These are phyloP conservation scores for Podaxis carcinomalis DNA, from an alignment of 768 basidiomycete genomes.

Conservation along the genomic window DNA sequence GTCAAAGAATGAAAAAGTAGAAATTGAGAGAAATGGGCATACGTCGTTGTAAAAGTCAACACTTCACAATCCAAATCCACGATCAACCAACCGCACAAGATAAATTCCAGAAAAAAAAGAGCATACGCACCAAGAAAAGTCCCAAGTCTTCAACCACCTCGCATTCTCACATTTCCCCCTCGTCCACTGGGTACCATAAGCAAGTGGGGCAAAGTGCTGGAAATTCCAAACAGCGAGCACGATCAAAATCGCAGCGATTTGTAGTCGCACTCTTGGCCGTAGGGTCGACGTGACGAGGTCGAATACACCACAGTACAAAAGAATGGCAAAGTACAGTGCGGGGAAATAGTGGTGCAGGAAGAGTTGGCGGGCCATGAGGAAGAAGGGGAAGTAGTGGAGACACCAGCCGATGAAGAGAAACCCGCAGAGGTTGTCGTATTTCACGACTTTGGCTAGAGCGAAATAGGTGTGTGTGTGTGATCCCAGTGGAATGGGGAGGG, in stretches of 20 bases:
- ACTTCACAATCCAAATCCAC: constrained; percentile 29
- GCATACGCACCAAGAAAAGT: constrained; percentile 76
- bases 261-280: constrained; percentile 70
- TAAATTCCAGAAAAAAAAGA: neutral
- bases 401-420: constrained; percentile 93
- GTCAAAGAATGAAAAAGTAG: neutral
- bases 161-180: constrained; percentile 68
- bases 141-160: constrained; percentile 92
- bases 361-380: constrained; percentile 93
- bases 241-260: constrained; percentile 73
- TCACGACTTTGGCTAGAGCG: constrained; percentile 73
- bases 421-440: constrained; percentile 87
- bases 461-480: neutral
- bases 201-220: constrained; percentile 71
- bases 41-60: constrained; percentile 68
- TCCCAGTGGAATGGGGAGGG: neutral
- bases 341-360: constrained; percentile 99
- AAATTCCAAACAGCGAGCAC: constrained; percentile 78
- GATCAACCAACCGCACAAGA: neutral
- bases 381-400: constrained; percentile 96
- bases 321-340: constrained; percentile 89
- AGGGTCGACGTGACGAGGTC: constrained; percentile 82
- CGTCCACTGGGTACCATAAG: constrained; percentile 88
- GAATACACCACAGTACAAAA: constrained; percentile 73
- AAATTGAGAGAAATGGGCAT: constrained; percentile 22